Base-by-base conservation (phyloP, 352 stramenopile genomes). In the Pythium folliculosum region DNA sequence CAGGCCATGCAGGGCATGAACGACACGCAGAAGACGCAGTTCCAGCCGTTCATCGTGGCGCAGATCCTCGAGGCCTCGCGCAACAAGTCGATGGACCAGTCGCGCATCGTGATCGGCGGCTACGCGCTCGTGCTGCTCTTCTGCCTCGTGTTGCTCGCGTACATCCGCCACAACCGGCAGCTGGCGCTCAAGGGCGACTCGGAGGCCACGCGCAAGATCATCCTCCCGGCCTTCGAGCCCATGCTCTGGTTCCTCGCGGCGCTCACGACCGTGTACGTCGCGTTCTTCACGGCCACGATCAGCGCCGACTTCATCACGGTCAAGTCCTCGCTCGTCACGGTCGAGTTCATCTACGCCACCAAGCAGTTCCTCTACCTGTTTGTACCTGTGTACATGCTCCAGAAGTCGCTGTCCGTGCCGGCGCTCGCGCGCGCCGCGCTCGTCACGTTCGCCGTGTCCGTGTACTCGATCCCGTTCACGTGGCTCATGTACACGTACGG, bases 141-240 rank as follows among this genome's bases (percentile, higher is more conserved):
- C 50, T 58, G 52, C n/a, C 44, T 71, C 25, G 48, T 69, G 25
- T 66, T 90, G 7, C 69, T 89, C 27, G n/a, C 47, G 6, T 92
- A 91, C 65, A 67, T 92, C 44, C 74, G 84, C 2, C 71, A 74
- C 57, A 89, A 89, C 56, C 81, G 84, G 14, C 65, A 80, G 30
- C 69, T 83, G 3, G 84, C 82, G 12, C 64, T 84, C 30, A 72
- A 67, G 27, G 80, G 84, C 9, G 73, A 92, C 52, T 61, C 70
- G 0, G 69, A 67, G 0, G 82, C 82, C 13, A 71, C 81, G 4
- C 70, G 81, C 44, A 91, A 91, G 63, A 63, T 91, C 47, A 72
- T 91, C 27, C 48, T 91, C 32, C 84, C 84, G 12, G 81, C 82
- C 9, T 92, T 90, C 59, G 84, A 89, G 66, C 84, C 84, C 0